These are phyloP conservation scores for Rhizopus arrhizus DNA, from an alignment of 371 early-diverging fungal species.

Conservation along the genomic window DNA sequence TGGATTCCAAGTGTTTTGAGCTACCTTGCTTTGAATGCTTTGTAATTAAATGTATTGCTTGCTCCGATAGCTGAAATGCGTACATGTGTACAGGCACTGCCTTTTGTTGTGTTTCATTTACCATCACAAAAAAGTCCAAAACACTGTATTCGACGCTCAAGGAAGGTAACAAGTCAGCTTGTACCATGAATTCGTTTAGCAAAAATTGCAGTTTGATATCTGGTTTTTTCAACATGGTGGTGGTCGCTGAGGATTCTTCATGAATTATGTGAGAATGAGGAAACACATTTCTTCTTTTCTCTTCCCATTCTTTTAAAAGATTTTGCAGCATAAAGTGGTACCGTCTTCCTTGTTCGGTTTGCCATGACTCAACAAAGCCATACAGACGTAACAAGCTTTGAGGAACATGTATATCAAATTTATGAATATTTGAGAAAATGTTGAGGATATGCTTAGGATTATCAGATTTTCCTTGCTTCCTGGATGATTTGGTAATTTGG, in stretches of 20 bases:
- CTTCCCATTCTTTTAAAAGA: slow-evolving; percentile 72
- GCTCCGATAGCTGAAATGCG: slow-evolving; percentile 58
- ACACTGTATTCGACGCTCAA: slow-evolving; percentile 67
- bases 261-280: neutral
- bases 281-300: slow-evolving; percentile 40
- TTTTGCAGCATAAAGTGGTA: slow-evolving; percentile 78
- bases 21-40: slow-evolving; percentile 20
- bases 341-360: slow-evolving; percentile 72
- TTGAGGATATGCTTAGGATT: slow-evolving; percentile 50
- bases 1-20: slow-evolving; percentile 24
- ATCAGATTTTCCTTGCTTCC: slow-evolving; percentile 27
- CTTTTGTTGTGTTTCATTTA: slow-evolving; percentile 49
- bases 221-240: slow-evolving; percentile 18
- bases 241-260: neutral
- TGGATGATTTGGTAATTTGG: slow-evolving; percentile 28
- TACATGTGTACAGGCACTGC: slow-evolving; percentile 45
- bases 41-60: slow-evolving; percentile 59
- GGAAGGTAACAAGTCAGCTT: slow-evolving; percentile 70
- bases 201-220: slow-evolving; percentile 69
- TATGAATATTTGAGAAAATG: slow-evolving; percentile 59
- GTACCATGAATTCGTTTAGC: slow-evolving; percentile 58
- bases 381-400: slow-evolving; percentile 78
- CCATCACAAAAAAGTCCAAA: slow-evolving; percentile 56
- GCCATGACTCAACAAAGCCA: slow-evolving; percentile 80
- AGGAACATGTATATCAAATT: slow-evolving; percentile 64